Conservation (phyloP, 208 protist genomes). For the Giardia duodenalis region DNA sequence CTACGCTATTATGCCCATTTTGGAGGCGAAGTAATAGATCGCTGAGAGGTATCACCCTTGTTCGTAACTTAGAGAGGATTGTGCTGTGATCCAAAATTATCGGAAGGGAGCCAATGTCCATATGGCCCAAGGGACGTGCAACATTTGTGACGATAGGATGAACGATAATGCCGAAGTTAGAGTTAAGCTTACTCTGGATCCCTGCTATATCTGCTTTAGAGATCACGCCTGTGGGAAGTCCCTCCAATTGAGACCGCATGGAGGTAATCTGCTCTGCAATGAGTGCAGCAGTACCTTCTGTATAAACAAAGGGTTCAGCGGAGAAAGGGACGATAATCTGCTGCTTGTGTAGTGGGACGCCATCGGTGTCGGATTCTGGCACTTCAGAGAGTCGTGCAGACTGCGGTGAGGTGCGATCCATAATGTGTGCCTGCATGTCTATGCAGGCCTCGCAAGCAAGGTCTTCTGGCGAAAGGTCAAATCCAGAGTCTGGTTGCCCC, state of each 20-base stretch:
- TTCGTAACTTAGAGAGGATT: neutral
- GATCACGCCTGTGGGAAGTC: neutral
- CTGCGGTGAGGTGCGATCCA: neutral
- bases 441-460: neutral
- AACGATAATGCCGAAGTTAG: neutral
- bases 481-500: neutral
- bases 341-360: too few relatives aligned
- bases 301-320: neutral
- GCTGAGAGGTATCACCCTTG: neutral
- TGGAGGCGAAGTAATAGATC: neutral
- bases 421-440: neutral
- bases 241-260: neutral
- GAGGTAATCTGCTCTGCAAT: neutral
- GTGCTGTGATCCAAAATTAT: neutral
- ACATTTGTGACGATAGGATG: neutral
- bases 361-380: too few relatives aligned
- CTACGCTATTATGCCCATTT: neutral
- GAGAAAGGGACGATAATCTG: neutral
- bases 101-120: neutral
- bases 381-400: too few relatives aligned
- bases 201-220: neutral
- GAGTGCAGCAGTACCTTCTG: neutral
- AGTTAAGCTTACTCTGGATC: neutral
- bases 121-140: neutral
- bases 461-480: neutral